A percentile compares a stretch with the other conserved stretches of the same genome.
These are phyloP conservation scores for Colletotrichum godetiae DNA, from an alignment of 2,329 filamentous ascomycete genomes.

Conservation along the genomic window DNA sequence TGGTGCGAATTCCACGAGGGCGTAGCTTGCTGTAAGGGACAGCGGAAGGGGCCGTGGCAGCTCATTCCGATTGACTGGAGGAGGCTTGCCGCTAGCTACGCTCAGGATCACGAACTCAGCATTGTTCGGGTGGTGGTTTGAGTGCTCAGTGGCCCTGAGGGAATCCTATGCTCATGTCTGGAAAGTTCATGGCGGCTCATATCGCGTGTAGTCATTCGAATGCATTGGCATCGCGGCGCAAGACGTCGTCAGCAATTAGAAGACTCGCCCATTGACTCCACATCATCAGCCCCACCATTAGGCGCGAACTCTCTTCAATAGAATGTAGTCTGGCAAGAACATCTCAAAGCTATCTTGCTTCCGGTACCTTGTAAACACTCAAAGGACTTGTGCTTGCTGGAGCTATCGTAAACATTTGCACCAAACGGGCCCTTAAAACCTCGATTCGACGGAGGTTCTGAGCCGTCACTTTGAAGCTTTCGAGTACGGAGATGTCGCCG, in stretches of 20 bases:
- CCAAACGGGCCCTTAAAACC: background rate
- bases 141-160: background rate
- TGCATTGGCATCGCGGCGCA: background rate
- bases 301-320: background rate
- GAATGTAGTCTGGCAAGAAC: background rate
- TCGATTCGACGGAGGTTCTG: background rate
- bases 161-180: background rate
- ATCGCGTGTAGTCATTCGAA: background rate
- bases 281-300: background rate
- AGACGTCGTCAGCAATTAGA: background rate
- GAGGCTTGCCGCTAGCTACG: slow-evolving; percentile 39
- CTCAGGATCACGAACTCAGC: slow-evolving; percentile 38
- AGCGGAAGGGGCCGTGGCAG: slow-evolving; percentile 29
- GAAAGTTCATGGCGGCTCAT: background rate
- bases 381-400: background rate
- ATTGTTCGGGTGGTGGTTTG: slow-evolving; percentile 31
- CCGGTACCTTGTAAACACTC: background rate
- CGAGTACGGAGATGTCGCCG: background rate
- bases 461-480: background rate
- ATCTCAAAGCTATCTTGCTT: background rate
- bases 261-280: background rate
- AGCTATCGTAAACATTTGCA: background rate
- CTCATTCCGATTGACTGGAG: slow-evolving; percentile 46
- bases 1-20: slow-evolving; percentile 56
- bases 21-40: slow-evolving; percentile 32